These are phyloP conservation scores for Leccinellum rugosiceps DNA, from an alignment of 768 basidiomycete species.

Conservation along the genomic window DNA sequence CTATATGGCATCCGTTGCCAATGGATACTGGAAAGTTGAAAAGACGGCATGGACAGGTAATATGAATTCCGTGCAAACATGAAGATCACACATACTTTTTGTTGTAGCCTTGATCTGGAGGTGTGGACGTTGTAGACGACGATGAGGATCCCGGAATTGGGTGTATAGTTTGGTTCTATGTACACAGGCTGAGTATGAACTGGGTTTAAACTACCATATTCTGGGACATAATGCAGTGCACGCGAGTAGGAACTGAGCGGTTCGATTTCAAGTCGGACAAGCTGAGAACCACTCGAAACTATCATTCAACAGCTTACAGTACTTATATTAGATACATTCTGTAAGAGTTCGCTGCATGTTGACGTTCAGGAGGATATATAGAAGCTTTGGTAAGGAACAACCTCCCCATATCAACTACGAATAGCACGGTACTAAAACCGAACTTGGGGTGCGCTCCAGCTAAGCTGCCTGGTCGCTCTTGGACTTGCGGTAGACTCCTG, in stretches of 20 bases:
- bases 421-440: not conserved
- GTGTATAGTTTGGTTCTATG: slow-evolving; percentile 29
- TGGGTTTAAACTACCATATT: not conserved
- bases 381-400: slow-evolving; percentile 35
- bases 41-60: not conserved
- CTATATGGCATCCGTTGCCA: slow-evolving; percentile 32
- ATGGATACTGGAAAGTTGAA: not conserved
- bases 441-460: slow-evolving; percentile 27
- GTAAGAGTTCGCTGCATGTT: not conserved
- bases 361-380: slow-evolving; percentile 11
- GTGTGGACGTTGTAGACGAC: slow-evolving; percentile 28
- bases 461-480: slow-evolving; percentile 26
- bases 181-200: slow-evolving; percentile 15
- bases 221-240: too few species aligned
- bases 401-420: slow-evolving; percentile 16
- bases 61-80: not conserved
- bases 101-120: slow-evolving; percentile 19
- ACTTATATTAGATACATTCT: not conserved
- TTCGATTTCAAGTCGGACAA: not conserved
- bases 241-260: too few species aligned
- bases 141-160: slow-evolving; percentile 5
- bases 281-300: not conserved
- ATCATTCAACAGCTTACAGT: not conserved
- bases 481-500: slow-evolving; percentile 38
- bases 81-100: slow-evolving; percentile 29